A percentile compares a stretch with the other conserved stretches of the same genome.
Conservation (phyloP, 2,329 filamentous ascomycete genomes). For the Teratosphaeria viscida region DNA sequence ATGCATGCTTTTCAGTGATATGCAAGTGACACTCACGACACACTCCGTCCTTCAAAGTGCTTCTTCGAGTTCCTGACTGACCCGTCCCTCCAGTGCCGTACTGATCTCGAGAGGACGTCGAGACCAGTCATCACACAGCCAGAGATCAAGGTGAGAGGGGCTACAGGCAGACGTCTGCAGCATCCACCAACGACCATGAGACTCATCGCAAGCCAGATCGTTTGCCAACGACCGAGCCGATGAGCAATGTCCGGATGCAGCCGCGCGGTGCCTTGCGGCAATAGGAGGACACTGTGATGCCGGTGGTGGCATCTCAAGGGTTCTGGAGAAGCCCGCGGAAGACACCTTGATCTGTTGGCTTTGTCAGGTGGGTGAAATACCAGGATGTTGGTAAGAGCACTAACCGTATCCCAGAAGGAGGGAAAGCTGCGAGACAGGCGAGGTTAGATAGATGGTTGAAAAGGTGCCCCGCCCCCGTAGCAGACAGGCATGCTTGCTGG, state of each 20-base stretch:
- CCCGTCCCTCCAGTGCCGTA: background rate
- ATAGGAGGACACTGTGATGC: slow-evolving; percentile 23
- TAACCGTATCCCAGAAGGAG: too few species aligned
- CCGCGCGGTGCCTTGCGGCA: slow-evolving; percentile 23
- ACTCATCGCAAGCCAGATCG: background rate
- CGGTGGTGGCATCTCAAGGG: slow-evolving; percentile 11
- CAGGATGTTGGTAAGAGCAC: too few species aligned
- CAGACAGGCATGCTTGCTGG: too few species aligned
- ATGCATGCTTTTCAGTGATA: background rate
- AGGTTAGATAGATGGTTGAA: too few species aligned
- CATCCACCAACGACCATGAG: background rate
- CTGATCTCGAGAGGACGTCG: background rate
- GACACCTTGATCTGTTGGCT: slow-evolving; percentile 4
- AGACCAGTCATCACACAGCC: background rate
- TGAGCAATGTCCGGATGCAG: background rate
- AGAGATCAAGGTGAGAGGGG: background rate
- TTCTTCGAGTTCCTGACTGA: background rate
- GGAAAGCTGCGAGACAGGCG: too few species aligned
- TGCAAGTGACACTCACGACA: background rate
- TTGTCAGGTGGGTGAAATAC: background rate
- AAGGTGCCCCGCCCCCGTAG: too few species aligned
- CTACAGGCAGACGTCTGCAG: background rate
- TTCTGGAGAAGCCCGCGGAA: slow-evolving; percentile 13
- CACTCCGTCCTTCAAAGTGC: background rate
- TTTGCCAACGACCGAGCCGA: background rate